Evolutionary conservation across 75 land plant species (phyloP), one percentile per base, ranked within the genome.

Genomic region (Gnetum montanum): DNA sequence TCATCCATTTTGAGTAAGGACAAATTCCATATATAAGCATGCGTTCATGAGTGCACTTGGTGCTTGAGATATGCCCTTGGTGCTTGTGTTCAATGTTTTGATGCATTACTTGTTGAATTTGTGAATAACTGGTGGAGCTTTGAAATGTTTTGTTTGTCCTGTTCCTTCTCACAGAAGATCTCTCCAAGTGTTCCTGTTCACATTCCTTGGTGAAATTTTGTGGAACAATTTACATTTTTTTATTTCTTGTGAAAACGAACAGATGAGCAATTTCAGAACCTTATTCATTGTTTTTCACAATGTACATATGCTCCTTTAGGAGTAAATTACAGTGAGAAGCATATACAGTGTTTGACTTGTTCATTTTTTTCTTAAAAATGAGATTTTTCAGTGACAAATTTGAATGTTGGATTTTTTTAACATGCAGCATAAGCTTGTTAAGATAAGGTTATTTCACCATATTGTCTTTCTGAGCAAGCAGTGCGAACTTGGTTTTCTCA

Each of bases 201-300:
- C 50, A 48, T 48, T 27, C 27, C 27, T 12, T 25, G 12, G 50
- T 12, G 50, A 48, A 48, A 48, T 48, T 48, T 48, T 48, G 50
- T 48, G 6, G 27, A 48, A 25, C n/a, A 25, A 25, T 4, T 8
- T 48, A 48, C 29, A 6, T 5, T 48, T 1, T 22, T 45, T 4
- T n/a, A 45, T 45, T 25, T 10, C 19, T 45, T 45, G 23, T 20
- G 47, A 45, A 10, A 45, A 45, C 4, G 25, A 27, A 27, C 15
- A 12, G n/a, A n/a, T 48, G 12, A 26, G 29, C 27, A 30, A 48
- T 12, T 48, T 48, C 1, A 48, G 15, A 48, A 48, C 28, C 25
- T n/a, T 4, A 48, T 48, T 48, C 50, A 26, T 24, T 25, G 28
- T 48, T 48, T 6, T 47, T 48, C 2, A 5, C 4, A 27, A 48